phyloP scores from a whole-genome alignment of 2,329 filamentous ascomycete genomes.

The Lachnellula willkommii region DNA sequence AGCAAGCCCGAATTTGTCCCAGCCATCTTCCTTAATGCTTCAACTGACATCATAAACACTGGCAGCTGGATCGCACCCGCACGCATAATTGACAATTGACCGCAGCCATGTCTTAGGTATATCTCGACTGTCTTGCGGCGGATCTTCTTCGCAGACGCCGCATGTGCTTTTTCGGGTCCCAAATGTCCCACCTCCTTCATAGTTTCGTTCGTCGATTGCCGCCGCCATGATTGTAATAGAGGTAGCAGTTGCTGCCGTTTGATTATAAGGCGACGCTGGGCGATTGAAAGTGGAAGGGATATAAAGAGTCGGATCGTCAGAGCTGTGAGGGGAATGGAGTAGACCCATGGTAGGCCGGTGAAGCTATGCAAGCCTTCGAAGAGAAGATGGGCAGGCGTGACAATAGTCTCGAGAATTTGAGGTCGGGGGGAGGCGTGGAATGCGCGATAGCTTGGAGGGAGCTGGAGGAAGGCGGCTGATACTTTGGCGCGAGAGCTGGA shows the following conservation, averaged over 20 bases:
- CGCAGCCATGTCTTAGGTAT: slow-evolving; percentile 33
- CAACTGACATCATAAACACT: slow-evolving; percentile 42
- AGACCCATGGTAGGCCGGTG: slow-evolving; percentile 47
- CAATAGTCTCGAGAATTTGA: slow-evolving; percentile 38
- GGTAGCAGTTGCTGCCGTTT: slow-evolving; percentile 41
- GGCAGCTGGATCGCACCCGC: slow-evolving; percentile 37
- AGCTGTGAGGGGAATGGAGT: slow-evolving; percentile 50
- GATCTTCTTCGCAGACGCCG: slow-evolving; percentile 18
- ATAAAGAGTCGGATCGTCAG: slow-evolving; percentile 44
- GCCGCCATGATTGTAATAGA: slow-evolving; percentile 35
- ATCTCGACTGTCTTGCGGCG: slow-evolving; percentile 28
- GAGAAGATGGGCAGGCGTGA: slow-evolving; percentile 40
- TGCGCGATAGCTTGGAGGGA: slow-evolving; percentile 32
- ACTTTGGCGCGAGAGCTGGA: neutral
- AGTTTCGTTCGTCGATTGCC: slow-evolving; percentile 25
- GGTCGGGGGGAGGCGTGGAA: slow-evolving; percentile 46
- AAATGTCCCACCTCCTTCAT: slow-evolving; percentile 23
- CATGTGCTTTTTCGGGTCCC: slow-evolving; percentile 18
- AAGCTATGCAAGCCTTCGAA: slow-evolving; percentile 46
- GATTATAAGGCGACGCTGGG: slow-evolving; percentile 34
- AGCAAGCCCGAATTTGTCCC: slow-evolving; percentile 38
- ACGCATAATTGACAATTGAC: slow-evolving; percentile 31
- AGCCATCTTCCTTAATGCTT: slow-evolving; percentile 42
- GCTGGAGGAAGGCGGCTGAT: slow-evolving; percentile 15
- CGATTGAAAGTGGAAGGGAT: slow-evolving; percentile 43